These are phyloP conservation scores for Prillingera fragicola DNA, from an alignment of 1,284 basidiomycete species.

Conservation along the genomic window DNA sequence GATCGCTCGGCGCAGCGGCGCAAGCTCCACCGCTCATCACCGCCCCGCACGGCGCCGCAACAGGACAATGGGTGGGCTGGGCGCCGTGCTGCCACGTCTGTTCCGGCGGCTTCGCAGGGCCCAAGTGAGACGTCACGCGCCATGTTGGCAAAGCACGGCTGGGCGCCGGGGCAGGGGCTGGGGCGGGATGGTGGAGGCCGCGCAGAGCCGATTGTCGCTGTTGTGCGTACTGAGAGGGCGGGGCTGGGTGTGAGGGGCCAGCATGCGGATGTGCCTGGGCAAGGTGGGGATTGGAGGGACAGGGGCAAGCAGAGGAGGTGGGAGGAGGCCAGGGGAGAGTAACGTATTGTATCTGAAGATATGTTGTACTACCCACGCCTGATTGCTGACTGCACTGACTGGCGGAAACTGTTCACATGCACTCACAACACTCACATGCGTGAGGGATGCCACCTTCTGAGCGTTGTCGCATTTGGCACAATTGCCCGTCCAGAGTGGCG, in stretches of 20 bases:
- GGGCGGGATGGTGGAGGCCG: conserved; percentile 31
- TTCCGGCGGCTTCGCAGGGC: neutral
- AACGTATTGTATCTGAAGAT: too few species aligned
- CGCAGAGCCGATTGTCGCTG: conserved; percentile 26
- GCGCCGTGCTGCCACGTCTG: too few species aligned
- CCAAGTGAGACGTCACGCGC: conserved; percentile 1
- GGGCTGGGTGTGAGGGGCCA: conserved; percentile 31
- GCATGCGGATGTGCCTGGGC: conserved; percentile 4
- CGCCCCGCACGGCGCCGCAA: conserved; percentile 8
- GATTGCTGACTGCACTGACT: too few species aligned
- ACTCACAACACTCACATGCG: too few species aligned
- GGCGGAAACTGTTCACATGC: too few species aligned
- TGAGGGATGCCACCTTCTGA: too few species aligned
- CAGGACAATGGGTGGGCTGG: neutral
- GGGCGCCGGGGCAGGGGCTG: conserved; percentile 35
- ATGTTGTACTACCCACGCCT: too few species aligned
- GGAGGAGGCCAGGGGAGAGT: too few species aligned
- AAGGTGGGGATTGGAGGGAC: conserved; percentile 30
- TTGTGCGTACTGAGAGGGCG: conserved; percentile 24
- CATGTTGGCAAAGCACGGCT: conserved; percentile 38
- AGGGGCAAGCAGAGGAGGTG: conserved; percentile 31
- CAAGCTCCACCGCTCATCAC: conserved; percentile 22
- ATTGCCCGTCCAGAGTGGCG: too few species aligned
- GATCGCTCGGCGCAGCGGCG: conserved; percentile 43
- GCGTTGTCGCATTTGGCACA: too few species aligned